Conservation (phyloP, 257 asterid genomes). For the Jaltomata sinuosa region DNA sequence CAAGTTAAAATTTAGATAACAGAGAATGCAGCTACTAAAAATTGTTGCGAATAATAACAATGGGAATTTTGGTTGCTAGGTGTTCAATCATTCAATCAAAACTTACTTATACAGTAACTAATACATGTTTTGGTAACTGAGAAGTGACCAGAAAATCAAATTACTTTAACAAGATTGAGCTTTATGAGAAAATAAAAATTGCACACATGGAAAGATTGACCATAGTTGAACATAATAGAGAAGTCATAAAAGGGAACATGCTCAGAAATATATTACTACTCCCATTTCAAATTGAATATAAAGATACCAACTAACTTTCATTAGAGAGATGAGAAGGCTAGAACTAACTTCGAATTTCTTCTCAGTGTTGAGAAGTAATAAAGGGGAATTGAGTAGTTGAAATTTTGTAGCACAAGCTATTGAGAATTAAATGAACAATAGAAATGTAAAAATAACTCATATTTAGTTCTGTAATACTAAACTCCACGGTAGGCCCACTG, state of each 20-base stretch:
- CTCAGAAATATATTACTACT: neutral
- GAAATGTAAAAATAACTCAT: neutral
- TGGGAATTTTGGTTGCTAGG: neutral
- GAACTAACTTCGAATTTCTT: neutral
- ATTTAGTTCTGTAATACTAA: neutral
- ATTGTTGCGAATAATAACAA: neutral
- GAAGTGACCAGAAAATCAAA: neutral
- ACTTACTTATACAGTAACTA: neutral
- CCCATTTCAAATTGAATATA: neutral
- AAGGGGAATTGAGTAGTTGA: neutral
- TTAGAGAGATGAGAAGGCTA: neutral
- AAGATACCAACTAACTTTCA: neutral
- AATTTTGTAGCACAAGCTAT: neutral
- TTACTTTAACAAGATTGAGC: neutral
- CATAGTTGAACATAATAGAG: neutral
- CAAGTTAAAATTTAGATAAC: neutral
- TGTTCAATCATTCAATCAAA: neutral
- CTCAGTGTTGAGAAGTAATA: neutral
- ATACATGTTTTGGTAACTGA: neutral
- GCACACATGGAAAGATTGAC: neutral
- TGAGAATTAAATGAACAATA: neutral
- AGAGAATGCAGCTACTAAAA: neutral
- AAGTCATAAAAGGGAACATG: neutral
- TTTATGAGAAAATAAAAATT: neutral
- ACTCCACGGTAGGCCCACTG: neutral